Conservation (phyloP, 2,329 filamentous ascomycete genomes). For the Hypoxylon sp. region DNA sequence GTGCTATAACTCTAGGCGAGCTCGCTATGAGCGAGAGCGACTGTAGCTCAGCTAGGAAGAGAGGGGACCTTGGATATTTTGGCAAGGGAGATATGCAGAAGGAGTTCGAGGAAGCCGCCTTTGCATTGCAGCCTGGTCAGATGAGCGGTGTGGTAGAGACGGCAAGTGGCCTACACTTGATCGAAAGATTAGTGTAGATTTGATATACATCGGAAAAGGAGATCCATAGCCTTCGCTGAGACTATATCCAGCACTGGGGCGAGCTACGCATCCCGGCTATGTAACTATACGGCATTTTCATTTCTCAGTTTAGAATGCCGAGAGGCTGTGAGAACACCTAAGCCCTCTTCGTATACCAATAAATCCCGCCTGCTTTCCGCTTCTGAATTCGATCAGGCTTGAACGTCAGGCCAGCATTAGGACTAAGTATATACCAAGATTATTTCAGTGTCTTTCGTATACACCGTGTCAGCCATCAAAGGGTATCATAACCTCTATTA, state of each 20-base stretch:
- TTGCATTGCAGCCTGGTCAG: slow-evolving; percentile 88
- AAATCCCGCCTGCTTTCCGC: background rate
- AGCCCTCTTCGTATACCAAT: slow-evolving; percentile 12
- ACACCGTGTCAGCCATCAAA: background rate
- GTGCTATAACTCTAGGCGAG: slow-evolving; percentile 80
- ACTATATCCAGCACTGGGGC: background rate
- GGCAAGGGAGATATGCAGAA: slow-evolving; percentile 97
- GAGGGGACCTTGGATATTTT: slow-evolving; percentile 95
- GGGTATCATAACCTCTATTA: background rate
- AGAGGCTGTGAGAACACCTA: background rate
- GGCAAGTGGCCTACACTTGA: slow-evolving; percentile 93
- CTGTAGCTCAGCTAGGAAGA: slow-evolving; percentile 94
- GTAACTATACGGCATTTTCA: slow-evolving; percentile 1
- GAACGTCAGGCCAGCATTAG: background rate
- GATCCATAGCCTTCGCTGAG: background rate
- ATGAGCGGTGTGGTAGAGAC: slow-evolving; percentile 92
- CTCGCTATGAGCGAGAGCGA: slow-evolving; percentile 92
- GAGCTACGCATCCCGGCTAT: background rate
- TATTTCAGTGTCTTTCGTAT: background rate
- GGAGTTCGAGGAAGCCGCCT: slow-evolving; percentile 97
- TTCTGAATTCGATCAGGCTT: background rate
- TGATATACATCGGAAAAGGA: background rate
- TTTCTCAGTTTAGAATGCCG: background rate
- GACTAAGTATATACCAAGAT: background rate
- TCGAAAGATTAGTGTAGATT: slow-evolving; percentile 72